phyloP scores from a whole-genome alignment of 495 filamentous ascomycete species.

The Xylaria scruposa region DNA sequence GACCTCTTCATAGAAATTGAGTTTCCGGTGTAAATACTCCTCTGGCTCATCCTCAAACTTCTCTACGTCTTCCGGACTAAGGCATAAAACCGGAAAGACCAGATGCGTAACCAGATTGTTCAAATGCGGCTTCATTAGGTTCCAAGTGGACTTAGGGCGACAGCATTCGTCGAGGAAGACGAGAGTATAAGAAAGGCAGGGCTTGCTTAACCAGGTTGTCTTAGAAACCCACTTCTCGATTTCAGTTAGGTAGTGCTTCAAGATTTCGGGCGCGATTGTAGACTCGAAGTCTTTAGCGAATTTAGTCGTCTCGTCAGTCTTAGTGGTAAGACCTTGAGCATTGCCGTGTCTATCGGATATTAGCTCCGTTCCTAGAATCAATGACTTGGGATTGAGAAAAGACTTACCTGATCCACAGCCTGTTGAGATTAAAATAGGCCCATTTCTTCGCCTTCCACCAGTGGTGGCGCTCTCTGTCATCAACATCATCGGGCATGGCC shows the following conservation, averaged over 20 bases:
- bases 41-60: constrained; percentile 92
- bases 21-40: constrained; percentile 94
- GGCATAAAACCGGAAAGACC: constrained; percentile 92
- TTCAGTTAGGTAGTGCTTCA: constrained; percentile 89
- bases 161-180: constrained; percentile 96
- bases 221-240: constrained; percentile 97
- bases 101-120: constrained; percentile 90
- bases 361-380: constrained; percentile 25
- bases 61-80: constrained; percentile 90
- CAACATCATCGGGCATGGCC: constrained; percentile 79
- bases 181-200: constrained; percentile 88
- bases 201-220: constrained; percentile 92
- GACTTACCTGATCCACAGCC: constrained; percentile 86
- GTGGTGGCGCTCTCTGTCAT: constrained; percentile 89
- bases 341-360: constrained; percentile 79
- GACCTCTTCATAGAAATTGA: constrained; percentile 98
- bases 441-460: constrained; percentile 99
- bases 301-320: constrained; percentile 68
- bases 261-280: constrained; percentile 92
- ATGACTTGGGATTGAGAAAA: constrained; percentile 5
- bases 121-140: constrained; percentile 89
- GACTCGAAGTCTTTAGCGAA: constrained; percentile 89
- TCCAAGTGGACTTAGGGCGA: constrained; percentile 96
- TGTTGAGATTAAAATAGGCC: constrained; percentile 96
- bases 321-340: constrained; percentile 68